Evolutionary conservation across 257 asterid species (phyloP).

Genomic region (Cordia subcordata): DNA sequence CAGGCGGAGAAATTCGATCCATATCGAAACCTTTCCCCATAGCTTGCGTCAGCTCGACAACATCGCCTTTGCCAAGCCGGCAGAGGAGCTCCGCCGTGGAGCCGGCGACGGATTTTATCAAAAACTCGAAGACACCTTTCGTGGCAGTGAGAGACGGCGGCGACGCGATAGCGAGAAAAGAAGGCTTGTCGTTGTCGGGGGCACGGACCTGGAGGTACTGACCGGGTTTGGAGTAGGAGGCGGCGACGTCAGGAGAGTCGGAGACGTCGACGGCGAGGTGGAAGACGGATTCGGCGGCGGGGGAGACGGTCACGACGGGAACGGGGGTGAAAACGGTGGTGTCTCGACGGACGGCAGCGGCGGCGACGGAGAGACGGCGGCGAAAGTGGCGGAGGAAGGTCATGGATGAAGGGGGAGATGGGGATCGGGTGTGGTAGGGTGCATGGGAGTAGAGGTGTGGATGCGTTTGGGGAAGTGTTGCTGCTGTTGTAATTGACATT

Average conservation of each 20-base stretch:
- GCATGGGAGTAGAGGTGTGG: conserved; percentile 50
- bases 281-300: conserved; percentile 72
- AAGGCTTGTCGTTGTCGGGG: conserved; percentile 44
- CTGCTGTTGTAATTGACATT: conserved; percentile 50
- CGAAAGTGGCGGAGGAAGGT: conserved; percentile 34
- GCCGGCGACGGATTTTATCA: conserved; percentile 66
- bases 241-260: conserved; percentile 57
- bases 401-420: not conserved
- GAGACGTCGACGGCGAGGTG: conserved; percentile 74
- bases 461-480: conserved; percentile 13
- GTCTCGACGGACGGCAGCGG: conserved; percentile 52
- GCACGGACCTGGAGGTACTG: conserved; percentile 78
- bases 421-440: conserved; percentile 30
- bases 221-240: conserved; percentile 61
- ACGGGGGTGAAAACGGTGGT: conserved; percentile 51
- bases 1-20: conserved; percentile 63
- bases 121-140: conserved; percentile 66
- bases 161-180: conserved; percentile 73
- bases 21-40: conserved; percentile 79
- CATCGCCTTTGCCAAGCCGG: conserved; percentile 61
- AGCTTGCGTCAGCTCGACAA: conserved; percentile 63
- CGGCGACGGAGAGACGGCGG: conserved; percentile 38
- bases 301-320: conserved; percentile 45
- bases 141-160: conserved; percentile 68
- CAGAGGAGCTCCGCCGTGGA: conserved; percentile 85